These are phyloP conservation scores for Populus tomentosa DNA, from an alignment of 441 rosid genomes.

Conservation along the genomic window DNA sequence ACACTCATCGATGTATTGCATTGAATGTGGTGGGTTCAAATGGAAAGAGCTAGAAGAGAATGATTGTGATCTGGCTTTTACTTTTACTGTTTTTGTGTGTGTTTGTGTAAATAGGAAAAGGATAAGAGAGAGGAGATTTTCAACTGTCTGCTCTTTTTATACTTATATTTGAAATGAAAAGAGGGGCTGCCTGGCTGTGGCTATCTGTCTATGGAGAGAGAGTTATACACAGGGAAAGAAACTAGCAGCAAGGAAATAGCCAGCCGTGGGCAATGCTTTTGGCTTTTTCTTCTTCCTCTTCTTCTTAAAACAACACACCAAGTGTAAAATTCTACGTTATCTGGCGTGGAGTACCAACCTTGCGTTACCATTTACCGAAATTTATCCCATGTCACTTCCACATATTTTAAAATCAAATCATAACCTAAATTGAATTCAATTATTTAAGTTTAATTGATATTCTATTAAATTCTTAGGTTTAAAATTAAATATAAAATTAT, in stretches of 20 bases:
- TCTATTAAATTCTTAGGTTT: no score
- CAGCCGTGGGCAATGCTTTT: background rate
- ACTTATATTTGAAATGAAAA: no score
- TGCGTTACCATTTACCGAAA: no score
- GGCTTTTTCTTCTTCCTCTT: no score
- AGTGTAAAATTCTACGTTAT: no score
- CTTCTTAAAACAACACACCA: no score
- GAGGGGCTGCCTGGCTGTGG: background rate
- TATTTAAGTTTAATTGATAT: no score
- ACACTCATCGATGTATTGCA: background rate
- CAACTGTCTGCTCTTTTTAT: background rate
- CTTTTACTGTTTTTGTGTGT: background rate
- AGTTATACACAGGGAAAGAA: background rate
- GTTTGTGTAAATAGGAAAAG: background rate
- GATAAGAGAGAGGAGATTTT: background rate
- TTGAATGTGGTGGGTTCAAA: background rate
- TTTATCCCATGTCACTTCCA: no score
- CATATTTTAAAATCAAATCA: no score
- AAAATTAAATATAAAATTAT: no score
- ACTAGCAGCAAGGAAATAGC: background rate
- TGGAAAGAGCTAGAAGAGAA: background rate
- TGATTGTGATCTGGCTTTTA: constrained; percentile 7
- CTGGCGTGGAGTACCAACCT: no score
- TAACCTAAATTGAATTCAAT: no score
- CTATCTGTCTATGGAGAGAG: background rate